Evolutionary conservation across 495 filamentous ascomycete species (phyloP).

Genomic region (Viridothelium virens): DNA sequence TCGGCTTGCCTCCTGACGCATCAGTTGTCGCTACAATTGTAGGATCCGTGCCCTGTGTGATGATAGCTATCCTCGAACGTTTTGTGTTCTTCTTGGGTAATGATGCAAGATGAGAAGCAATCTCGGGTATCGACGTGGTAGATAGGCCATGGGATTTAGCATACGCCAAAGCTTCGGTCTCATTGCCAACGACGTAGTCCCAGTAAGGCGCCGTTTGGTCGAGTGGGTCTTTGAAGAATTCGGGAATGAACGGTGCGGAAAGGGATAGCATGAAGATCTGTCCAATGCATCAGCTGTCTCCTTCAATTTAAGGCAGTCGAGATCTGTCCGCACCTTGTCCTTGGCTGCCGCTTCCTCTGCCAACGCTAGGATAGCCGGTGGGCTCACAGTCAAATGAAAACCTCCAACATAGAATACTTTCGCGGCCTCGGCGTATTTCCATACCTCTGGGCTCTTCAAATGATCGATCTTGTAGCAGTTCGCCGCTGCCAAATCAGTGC

Average conservation of each 20-base stretch:
- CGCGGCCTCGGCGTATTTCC: slow-evolving; percentile 81
- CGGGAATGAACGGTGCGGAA: slow-evolving; percentile 87
- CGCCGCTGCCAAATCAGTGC: slow-evolving; percentile 91
- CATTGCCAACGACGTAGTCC: slow-evolving; percentile 96
- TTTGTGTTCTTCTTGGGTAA: slow-evolving; percentile 84
- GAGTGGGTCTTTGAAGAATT: slow-evolving; percentile 95
- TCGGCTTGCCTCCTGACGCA: slow-evolving; percentile 50
- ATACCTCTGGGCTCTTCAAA: slow-evolving; percentile 81
- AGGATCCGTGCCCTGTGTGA: slow-evolving; percentile 88
- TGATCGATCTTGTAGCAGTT: slow-evolving; percentile 96
- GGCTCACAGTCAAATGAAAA: slow-evolving; percentile 82
- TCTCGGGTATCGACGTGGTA: slow-evolving; percentile 73
- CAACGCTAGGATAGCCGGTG: slow-evolving; percentile 78
- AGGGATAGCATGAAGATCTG: slow-evolving; percentile 79
- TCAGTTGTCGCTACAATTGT: slow-evolving; percentile 67
- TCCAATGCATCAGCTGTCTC: neutral
- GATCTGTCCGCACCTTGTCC: slow-evolving; percentile 55
- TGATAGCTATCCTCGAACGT: slow-evolving; percentile 71
- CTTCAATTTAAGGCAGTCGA: no score
- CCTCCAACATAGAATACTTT: slow-evolving; percentile 88
- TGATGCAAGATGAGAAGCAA: slow-evolving; percentile 74
- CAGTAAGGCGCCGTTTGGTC: slow-evolving; percentile 79
- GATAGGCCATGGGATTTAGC: slow-evolving; percentile 63
- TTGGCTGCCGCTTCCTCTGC: slow-evolving; percentile 78
- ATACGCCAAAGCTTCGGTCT: slow-evolving; percentile 83